phyloP scores from a whole-genome alignment of 805 yeast genomes.

The Kuraishia capsulata region DNA sequence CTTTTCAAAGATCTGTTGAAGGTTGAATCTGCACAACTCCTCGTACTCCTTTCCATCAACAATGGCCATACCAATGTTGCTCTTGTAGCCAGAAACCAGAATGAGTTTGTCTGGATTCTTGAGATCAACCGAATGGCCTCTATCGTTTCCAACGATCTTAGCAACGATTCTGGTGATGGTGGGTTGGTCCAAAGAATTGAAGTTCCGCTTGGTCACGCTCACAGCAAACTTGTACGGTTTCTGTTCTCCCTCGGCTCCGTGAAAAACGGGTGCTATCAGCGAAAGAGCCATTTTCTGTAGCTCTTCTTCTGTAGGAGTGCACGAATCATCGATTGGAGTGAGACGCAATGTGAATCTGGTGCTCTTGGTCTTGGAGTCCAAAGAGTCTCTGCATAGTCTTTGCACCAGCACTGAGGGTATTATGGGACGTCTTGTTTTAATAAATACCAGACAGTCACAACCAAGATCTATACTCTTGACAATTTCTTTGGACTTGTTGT shows the following conservation, averaged over 20 bases:
- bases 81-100: conserved; percentile 82
- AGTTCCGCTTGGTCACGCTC: conserved; percentile 70
- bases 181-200: conserved; percentile 59
- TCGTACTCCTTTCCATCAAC: conserved; percentile 48
- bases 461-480: conserved; percentile 55
- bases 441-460: conserved; percentile 79
- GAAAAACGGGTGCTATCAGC: conserved; percentile 66
- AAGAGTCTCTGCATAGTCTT: conserved; percentile 52
- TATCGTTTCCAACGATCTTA: conserved; percentile 55
- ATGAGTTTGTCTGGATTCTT: conserved; percentile 71
- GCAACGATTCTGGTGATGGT: conserved; percentile 73
- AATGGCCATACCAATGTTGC: conserved; percentile 80
- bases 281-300: conserved; percentile 46
- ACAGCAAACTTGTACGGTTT: conserved; percentile 60
- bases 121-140: conserved; percentile 72
- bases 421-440: conserved; percentile 72
- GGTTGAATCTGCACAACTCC: conserved; percentile 57
- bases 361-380: conserved; percentile 39
- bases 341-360: conserved; percentile 72
- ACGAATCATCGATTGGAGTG: conserved; percentile 72
- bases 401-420: conserved; percentile 68
- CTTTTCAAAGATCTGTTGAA: conserved; percentile 70
- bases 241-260: conserved; percentile 30
- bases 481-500: conserved; percentile 32
- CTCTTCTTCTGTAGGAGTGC: conserved; percentile 63